Percentiles rank a stretch among this genome's conserved stretches.
Conservation (phyloP, 1,284 basidiomycete species). For the Ganoderma sp. region DNA sequence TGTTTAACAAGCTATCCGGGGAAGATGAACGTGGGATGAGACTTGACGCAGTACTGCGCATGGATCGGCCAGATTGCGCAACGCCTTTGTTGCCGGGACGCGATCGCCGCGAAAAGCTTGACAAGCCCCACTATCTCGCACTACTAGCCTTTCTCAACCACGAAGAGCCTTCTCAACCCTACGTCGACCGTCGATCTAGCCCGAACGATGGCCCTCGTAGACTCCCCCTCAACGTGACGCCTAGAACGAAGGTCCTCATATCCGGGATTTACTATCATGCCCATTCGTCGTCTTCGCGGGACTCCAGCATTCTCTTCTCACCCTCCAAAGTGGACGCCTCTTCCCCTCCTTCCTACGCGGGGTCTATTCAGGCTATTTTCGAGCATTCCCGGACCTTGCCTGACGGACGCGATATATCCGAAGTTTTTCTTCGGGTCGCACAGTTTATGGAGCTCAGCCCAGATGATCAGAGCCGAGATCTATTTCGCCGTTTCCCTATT, state of each 20-base stretch:
- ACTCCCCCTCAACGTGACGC: too few species aligned
- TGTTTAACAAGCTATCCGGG: not conserved
- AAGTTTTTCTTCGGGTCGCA: too few species aligned
- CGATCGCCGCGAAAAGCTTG: not conserved
- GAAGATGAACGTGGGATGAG: not conserved
- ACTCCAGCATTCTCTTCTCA: not conserved
- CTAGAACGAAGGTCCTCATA: too few species aligned
- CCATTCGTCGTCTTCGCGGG: not conserved
- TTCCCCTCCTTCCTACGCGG: too few species aligned
- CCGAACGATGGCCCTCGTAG: not conserved
- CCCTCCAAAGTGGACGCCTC: not conserved
- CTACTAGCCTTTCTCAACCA: not conserved
- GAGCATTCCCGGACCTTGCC: too few species aligned
- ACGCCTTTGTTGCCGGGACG: too few species aligned
- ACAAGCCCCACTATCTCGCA: not conserved
- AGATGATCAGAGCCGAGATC: not conserved
- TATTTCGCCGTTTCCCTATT: not conserved
- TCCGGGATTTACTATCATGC: not conserved
- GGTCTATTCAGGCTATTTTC: too few species aligned
- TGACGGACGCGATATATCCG: too few species aligned
- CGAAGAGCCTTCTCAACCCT: too few species aligned
- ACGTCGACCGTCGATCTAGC: too few species aligned
- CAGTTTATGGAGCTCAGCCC: too few species aligned
- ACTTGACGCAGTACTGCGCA: not conserved
- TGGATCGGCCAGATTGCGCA: not conserved